A percentile compares a stretch with the other conserved stretches of the same genome.
phyloP scores from a whole-genome alignment of 148 eudicot genomes.

The Persicaria tinctoria region DNA sequence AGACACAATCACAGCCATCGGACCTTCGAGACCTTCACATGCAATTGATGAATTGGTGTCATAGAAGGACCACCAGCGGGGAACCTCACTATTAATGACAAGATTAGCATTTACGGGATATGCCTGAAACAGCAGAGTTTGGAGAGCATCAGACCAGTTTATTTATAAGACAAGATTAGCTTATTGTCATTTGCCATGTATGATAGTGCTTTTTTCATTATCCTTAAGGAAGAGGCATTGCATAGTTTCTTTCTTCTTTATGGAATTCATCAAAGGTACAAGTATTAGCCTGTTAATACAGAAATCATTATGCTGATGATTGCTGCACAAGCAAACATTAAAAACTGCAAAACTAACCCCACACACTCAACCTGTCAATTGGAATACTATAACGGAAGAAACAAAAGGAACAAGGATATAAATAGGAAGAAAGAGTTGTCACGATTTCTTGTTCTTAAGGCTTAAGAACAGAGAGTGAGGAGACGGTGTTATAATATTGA shows the following conservation, averaged over 20 bases:
- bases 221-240: neutral
- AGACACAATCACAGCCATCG: conserved; percentile 79
- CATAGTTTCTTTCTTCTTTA: neutral
- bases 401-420: neutral
- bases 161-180: neutral
- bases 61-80: conserved; percentile 89
- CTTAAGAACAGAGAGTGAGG: neutral
- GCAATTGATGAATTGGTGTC: conserved; percentile 40
- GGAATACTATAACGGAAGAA: neutral
- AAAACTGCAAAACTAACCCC: neutral
- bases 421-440: neutral
- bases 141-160: neutral
- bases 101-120: conserved; percentile 71
- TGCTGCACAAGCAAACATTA: neutral
- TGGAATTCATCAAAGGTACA: neutral
- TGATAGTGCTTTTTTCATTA: neutral
- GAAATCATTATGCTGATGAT: neutral
- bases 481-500: neutral
- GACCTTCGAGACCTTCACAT: conserved; percentile 75
- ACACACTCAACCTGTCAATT: neutral
- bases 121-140: conserved; percentile 24
- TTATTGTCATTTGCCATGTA: neutral
- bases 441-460: neutral
- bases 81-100: conserved; percentile 43
- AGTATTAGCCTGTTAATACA: neutral